Percentiles rank a stretch among this genome's conserved stretches.
These are phyloP conservation scores for Fraxinus angustifolia DNA, from an alignment of 305 asterid genomes.

Conservation along the genomic window DNA sequence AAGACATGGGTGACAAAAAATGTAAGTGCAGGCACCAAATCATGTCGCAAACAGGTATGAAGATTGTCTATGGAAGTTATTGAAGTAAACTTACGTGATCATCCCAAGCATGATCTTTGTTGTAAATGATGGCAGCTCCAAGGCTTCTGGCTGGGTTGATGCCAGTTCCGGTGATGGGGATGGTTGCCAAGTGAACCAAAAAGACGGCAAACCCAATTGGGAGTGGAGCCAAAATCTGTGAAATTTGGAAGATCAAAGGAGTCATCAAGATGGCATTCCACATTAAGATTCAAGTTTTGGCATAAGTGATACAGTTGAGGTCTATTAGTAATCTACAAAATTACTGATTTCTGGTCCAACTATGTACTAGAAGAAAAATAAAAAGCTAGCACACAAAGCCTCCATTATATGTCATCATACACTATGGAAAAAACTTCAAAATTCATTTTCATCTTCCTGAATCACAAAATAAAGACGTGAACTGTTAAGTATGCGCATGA, in stretches of 20 bases:
- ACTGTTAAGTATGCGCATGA: too few relatives aligned
- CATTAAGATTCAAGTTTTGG: background rate
- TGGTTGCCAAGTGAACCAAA: constrained; percentile 74
- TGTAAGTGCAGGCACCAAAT: background rate
- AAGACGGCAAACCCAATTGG: constrained; percentile 74
- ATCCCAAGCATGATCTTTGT: constrained; percentile 65
- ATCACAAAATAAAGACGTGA: too few relatives aligned
- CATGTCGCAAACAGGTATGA: background rate
- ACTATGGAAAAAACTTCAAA: too few relatives aligned
- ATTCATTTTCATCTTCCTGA: too few relatives aligned
- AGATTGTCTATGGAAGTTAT: background rate
- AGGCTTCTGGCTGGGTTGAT: constrained; percentile 73
- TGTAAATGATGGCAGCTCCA: constrained; percentile 66
- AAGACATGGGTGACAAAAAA: background rate
- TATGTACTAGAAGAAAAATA: too few relatives aligned
- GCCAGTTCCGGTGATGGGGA: constrained; percentile 71
- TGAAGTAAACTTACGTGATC: constrained; percentile 48
- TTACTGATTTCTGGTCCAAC: too few relatives aligned
- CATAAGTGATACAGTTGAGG: background rate
- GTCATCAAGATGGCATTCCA: background rate
- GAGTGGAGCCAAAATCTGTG: constrained; percentile 70
- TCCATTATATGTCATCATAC: too few relatives aligned
- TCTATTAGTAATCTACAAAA: background rate
- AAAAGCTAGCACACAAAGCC: too few relatives aligned
- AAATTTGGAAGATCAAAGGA: background rate